Conservation (phyloP, 2,329 filamentous ascomycete genomes). For the Tolypocladium album region DNA sequence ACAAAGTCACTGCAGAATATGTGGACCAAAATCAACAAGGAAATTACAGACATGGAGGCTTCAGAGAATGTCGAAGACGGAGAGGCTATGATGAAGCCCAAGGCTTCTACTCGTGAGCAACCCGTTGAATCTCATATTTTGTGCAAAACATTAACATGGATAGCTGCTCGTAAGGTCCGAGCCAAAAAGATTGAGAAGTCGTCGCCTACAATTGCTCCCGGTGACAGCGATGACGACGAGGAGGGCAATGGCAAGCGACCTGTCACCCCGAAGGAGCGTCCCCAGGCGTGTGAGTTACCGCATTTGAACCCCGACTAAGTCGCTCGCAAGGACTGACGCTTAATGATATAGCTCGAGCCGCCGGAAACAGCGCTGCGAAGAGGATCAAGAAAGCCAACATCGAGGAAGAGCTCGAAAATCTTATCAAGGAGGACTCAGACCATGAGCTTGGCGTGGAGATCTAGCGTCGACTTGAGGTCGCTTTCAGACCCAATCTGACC, state of each 20-base stretch:
- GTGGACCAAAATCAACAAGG: slow-evolving; percentile 25
- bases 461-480: neutral
- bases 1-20: slow-evolving; percentile 24
- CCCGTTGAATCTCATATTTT: neutral
- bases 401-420: neutral
- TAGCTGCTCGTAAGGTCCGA: slow-evolving; percentile 11
- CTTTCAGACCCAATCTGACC: neutral
- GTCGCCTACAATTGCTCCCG: neutral
- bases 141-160: neutral
- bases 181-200: slow-evolving; percentile 8
- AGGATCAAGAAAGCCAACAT: neutral
- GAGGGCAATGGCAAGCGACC: neutral
- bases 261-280: neutral
- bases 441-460: neutral
- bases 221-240: neutral
- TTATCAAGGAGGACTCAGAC: neutral
- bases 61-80: slow-evolving; percentile 4
- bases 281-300: neutral
- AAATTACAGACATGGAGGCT: slow-evolving; percentile 22
- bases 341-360: neutral
- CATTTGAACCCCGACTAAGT: neutral
- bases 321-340: neutral
- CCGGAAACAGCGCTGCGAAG: neutral
- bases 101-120: slow-evolving; percentile 10
- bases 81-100: slow-evolving; percentile 5